phyloP scores from a whole-genome alignment of 768 basidiomycete genomes.

The Cystofilobasidium bisporidii region DNA sequence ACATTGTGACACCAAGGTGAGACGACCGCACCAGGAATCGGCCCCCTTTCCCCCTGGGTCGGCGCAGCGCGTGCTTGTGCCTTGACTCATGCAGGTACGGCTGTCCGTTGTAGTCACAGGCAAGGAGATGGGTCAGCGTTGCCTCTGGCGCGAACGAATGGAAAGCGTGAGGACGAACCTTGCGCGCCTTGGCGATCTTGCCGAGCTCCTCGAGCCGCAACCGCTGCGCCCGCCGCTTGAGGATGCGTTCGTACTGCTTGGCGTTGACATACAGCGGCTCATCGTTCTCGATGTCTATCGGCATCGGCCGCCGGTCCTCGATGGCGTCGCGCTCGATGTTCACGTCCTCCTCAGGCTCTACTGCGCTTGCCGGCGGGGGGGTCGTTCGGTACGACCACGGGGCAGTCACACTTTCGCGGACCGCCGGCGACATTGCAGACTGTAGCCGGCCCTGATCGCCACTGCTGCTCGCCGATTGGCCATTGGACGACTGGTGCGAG shows the following conservation, averaged over 20 bases:
- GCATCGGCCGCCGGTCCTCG: background rate
- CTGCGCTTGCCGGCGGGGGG: background rate
- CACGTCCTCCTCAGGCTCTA: background rate
- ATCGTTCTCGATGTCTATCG: conserved; percentile 51
- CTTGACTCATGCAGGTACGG: conserved; percentile 97
- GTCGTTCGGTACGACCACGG: background rate
- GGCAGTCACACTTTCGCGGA: too few species aligned
- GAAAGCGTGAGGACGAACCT: conserved; percentile 48
- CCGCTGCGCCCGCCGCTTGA: conserved; percentile 84
- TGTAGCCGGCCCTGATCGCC: background rate
- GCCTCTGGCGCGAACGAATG: conserved; percentile 18
- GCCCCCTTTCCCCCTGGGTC: conserved; percentile 92
- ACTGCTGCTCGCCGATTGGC: background rate
- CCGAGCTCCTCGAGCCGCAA: conserved; percentile 90
- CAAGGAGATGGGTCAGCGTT: conserved; percentile 15
- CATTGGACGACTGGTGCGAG: background rate
- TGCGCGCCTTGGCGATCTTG: conserved; percentile 80
- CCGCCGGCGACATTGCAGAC: background rate
- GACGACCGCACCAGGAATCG: conserved; percentile 69
- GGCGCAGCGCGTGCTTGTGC: conserved; percentile 95
- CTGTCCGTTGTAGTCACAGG: conserved; percentile 42
- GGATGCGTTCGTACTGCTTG: conserved; percentile 96
- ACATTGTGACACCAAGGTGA: background rate
- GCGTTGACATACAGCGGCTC: conserved; percentile 99
- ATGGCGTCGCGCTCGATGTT: background rate